These are phyloP conservation scores for Tricladium varicosporioides DNA, from an alignment of 2,329 filamentous ascomycete genomes.

Conservation along the genomic window DNA sequence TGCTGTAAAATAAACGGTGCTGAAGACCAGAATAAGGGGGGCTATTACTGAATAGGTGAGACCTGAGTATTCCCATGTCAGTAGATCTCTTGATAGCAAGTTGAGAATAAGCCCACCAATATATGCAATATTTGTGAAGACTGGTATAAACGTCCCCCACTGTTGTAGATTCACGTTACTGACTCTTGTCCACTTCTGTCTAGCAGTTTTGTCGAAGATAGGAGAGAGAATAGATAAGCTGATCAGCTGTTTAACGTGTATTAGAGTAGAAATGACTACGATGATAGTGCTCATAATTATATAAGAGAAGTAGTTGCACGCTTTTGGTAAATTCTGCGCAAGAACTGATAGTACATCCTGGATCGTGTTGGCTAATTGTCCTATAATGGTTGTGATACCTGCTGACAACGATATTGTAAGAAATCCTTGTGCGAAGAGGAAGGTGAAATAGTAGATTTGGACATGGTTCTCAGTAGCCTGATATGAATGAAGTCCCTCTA, in stretches of 20 bases:
- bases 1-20: conserved; percentile 16
- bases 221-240: conserved; percentile 19
- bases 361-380: conserved; percentile 9
- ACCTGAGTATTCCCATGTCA: conserved; percentile 15
- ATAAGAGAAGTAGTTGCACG: conserved; percentile 27
- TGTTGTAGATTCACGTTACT: neutral
- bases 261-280: conserved; percentile 13
- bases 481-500: conserved; percentile 27
- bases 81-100: neutral
- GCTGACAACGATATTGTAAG: conserved; percentile 53
- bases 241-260: conserved; percentile 12
- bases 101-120: conserved; percentile 18
- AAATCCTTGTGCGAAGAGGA: conserved; percentile 69
- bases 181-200: conserved; percentile 11
- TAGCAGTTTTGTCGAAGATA: conserved; percentile 8
- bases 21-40: conserved; percentile 19
- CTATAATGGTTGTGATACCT: conserved; percentile 18
- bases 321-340: conserved; percentile 24
- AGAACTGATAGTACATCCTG: conserved; percentile 10
- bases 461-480: conserved; percentile 39
- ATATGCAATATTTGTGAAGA: conserved; percentile 18
- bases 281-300: conserved; percentile 21
- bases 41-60: conserved; percentile 25
- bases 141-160: conserved; percentile 16
- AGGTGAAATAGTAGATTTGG: conserved; percentile 67